phyloP scores from a whole-genome alignment of 1,284 basidiomycete species.

The Stygiomarasmius scandens region DNA sequence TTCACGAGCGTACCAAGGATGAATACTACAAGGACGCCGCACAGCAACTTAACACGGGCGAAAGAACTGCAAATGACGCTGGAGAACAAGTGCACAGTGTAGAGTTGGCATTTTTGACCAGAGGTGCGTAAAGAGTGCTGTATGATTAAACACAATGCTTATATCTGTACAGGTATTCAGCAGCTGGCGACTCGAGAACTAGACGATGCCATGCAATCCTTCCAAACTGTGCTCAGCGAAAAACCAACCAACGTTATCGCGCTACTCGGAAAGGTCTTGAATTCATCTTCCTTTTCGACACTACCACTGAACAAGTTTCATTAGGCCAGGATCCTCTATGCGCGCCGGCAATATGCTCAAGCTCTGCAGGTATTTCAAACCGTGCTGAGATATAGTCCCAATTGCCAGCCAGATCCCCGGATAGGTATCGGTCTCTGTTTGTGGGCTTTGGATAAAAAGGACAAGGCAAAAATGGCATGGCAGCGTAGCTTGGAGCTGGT shows the following conservation, averaged over 20 bases:
- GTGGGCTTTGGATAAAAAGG: conserved; percentile 83
- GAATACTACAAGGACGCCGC: conserved; percentile 73
- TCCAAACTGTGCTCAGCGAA: conserved; percentile 78
- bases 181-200: conserved; percentile 80
- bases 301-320: background rate
- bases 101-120: conserved; percentile 65
- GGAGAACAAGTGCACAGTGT: conserved; percentile 50
- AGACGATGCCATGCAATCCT: conserved; percentile 77
- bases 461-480: conserved; percentile 85
- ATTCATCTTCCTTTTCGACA: conserved; percentile 9
- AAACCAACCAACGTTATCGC: conserved; percentile 86
- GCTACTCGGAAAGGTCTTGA: conserved; percentile 73
- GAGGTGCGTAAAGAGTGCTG: conserved; percentile 66
- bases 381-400: conserved; percentile 75
- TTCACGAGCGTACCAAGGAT: conserved; percentile 69
- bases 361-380: conserved; percentile 85
- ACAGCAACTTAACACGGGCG: conserved; percentile 67
- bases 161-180: conserved; percentile 61
- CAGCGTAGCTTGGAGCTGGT: conserved; percentile 83
- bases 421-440: conserved; percentile 92
- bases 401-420: conserved; percentile 85
- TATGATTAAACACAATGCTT: too few species aligned
- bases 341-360: conserved; percentile 73
- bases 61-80: conserved; percentile 53
- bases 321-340: conserved; percentile 83